Base-by-base conservation (phyloP, 75 land plant species). In the Pseudotsuga menziesii region DNA sequence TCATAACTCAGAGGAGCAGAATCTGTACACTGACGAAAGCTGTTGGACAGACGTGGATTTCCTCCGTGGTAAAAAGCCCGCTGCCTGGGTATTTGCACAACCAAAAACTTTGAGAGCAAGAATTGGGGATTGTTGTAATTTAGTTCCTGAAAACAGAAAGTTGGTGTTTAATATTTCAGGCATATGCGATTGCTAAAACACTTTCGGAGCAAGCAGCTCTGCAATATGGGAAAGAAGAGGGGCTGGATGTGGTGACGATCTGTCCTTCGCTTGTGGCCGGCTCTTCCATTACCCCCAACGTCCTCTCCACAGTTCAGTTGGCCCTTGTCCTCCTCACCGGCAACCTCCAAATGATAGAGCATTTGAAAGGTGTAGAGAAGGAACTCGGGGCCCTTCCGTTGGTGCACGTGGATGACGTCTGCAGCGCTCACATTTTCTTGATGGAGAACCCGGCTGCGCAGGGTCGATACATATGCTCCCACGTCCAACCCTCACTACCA, bases 381-480 rank as follows among this genome's bases (percentile, higher is more conserved):
- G 32, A 29, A 76, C 76, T 83, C 83, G 89, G 89, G 4, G 79
- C 86, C 20, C 82, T 93, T 52, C 78, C 88, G 32, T 83, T 87
- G 29, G 92, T 93, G 36, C 96, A 93, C 77, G 86, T 91, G 20
- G 89, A 93, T 55, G 96, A 93, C 73, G 87, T 93, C 23, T 91
- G 91, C 74, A 75, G 76, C 67, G 90, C 94, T 11, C 90, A 88
- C 81, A 73, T 91, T 12, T 85, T 91, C 72, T 82, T 89, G 15
- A 82, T 89, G 83, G 90, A 91, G 84, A 20, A 82, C 3, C 79
- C 84, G 12, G 62, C 7, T 27, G 87, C 92, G 4, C 27, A 84
- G 58, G 96, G 92, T 26, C 85, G 86, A 55, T 93, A 89, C 74
- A 85, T 89, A 12, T 90, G 96, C 82, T 89, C 87, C 35, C 81